Conservation (phyloP, 129 eudicot species). For the Logfia minima region DNA sequence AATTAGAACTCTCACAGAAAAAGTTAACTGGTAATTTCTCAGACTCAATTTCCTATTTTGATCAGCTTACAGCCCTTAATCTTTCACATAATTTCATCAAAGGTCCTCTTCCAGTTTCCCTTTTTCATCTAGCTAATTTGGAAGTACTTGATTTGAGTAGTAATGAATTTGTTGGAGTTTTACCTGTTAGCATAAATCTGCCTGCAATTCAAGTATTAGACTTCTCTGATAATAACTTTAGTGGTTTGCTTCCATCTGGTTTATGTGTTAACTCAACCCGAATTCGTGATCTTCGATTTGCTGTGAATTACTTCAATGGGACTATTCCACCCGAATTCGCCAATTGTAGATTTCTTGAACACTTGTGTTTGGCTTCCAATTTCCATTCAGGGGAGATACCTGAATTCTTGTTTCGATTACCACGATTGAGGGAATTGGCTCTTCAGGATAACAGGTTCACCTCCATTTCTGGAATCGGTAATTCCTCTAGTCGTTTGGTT, state of each 20-base stretch:
- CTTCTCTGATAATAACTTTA: constrained; percentile 47
- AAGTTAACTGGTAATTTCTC: constrained; percentile 43
- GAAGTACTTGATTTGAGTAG: constrained; percentile 50
- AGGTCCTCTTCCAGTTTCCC: constrained; percentile 49
- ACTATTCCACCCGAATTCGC: constrained; percentile 37
- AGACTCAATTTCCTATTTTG: constrained; percentile 40
- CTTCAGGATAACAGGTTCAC: constrained; percentile 50
- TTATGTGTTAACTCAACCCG: constrained; percentile 53
- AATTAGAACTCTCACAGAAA: constrained; percentile 36
- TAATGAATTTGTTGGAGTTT: constrained; percentile 38
- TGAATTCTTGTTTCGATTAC: constrained; percentile 42
- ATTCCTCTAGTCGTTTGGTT: constrained; percentile 39
- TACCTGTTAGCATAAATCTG: constrained; percentile 42
- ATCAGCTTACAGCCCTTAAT: constrained; percentile 54
- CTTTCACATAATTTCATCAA: constrained; percentile 50
- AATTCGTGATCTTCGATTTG: constrained; percentile 32
- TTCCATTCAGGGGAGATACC: constrained; percentile 46
- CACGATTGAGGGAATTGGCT: constrained; percentile 34
- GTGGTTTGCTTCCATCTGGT: constrained; percentile 48
- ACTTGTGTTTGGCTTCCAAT: constrained; percentile 44
- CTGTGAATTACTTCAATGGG: constrained; percentile 44
- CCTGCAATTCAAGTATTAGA: constrained; percentile 48
- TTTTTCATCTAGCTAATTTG: constrained; percentile 41
- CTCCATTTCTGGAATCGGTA: constrained; percentile 19
- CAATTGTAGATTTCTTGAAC: constrained; percentile 45